Conservation (phyloP, 2,329 filamentous ascomycete species). For the Coleophoma eucalyptorum region DNA sequence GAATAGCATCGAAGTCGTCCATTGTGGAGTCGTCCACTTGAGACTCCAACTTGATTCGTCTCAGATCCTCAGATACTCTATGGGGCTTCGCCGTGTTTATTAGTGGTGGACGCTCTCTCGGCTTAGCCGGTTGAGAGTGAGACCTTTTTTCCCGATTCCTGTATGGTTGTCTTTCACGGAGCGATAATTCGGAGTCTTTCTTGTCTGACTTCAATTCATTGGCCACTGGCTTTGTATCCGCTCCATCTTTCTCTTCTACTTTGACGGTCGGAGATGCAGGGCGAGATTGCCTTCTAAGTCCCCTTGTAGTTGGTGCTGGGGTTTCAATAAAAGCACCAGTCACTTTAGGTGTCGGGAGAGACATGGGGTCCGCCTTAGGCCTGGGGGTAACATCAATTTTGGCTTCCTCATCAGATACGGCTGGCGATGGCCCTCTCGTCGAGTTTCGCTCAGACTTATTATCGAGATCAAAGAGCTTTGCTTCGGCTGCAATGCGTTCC, state of each 20-base stretch:
- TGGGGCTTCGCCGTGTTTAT: constrained; percentile 15
- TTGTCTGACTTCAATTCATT: background rate
- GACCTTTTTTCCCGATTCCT: background rate
- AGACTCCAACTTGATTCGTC: constrained; percentile 19
- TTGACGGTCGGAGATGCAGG: background rate
- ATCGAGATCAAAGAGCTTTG: constrained; percentile 21
- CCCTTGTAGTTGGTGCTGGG: constrained; percentile 28
- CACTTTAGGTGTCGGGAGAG: constrained; percentile 23
- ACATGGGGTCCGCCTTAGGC: constrained; percentile 15
- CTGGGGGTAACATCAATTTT: constrained; percentile 15
- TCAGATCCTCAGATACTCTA: constrained; percentile 22
- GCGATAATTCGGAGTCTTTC: background rate
- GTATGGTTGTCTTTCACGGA: background rate
- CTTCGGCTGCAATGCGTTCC: constrained; percentile 21
- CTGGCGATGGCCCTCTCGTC: constrained; percentile 12
- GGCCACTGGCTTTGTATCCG: background rate
- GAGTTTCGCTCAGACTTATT: constrained; percentile 17
- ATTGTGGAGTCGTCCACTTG: constrained; percentile 25
- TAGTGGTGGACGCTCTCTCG: constrained; percentile 8
- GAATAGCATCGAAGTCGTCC: constrained; percentile 15
- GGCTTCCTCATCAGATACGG: constrained; percentile 10
- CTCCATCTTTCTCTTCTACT: constrained; percentile 1
- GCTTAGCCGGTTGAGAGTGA: background rate
- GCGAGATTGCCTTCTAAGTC: constrained; percentile 19
- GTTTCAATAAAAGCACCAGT: constrained; percentile 27